Evolutionary conservation across 108 stramenopile genomes (phyloP).

Genomic region (Fragilariopsis cylindrus): DNA sequence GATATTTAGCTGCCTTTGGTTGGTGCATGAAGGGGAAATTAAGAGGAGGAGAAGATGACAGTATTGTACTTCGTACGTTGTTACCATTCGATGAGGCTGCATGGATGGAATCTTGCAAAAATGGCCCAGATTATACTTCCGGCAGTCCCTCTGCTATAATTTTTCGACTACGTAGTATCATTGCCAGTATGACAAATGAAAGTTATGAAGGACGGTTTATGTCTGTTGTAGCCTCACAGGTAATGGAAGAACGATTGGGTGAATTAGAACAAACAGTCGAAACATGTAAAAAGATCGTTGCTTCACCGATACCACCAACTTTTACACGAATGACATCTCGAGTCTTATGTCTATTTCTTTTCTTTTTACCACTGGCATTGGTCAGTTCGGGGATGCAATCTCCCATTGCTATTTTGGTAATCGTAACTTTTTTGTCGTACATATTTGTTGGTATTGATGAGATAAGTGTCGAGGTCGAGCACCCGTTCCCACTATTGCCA

Average conservation of each 20-base stretch:
- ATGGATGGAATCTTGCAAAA: slow-evolving; percentile 25
- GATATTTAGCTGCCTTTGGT: slow-evolving; percentile 36
- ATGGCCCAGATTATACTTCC: background rate
- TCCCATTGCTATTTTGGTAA: slow-evolving; percentile 27
- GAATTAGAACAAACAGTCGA: slow-evolving; percentile 37
- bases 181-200: slow-evolving; percentile 10
- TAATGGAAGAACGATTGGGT: slow-evolving; percentile 29
- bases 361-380: slow-evolving; percentile 46
- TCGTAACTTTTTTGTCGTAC: slow-evolving; percentile 32
- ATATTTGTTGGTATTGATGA: slow-evolving; percentile 59
- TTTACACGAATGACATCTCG: slow-evolving; percentile 49
- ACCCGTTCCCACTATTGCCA: slow-evolving; percentile 52
- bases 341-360: slow-evolving; percentile 40
- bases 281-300: slow-evolving; percentile 33
- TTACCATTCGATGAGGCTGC: slow-evolving; percentile 29
- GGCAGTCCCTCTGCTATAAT: slow-evolving; percentile 31
- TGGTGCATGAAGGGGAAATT: slow-evolving; percentile 40
- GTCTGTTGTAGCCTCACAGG: slow-evolving; percentile 16
- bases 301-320: slow-evolving; percentile 52
- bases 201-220: slow-evolving; percentile 11
- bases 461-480: slow-evolving; percentile 44
- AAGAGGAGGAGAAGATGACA: slow-evolving; percentile 36
- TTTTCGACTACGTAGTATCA: slow-evolving; percentile 21
- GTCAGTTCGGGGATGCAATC: slow-evolving; percentile 24
- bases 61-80: slow-evolving; percentile 19